These are phyloP conservation scores for Nakazawaea pomicola DNA, from an alignment of 805 yeast genomes.

Conservation along the genomic window DNA sequence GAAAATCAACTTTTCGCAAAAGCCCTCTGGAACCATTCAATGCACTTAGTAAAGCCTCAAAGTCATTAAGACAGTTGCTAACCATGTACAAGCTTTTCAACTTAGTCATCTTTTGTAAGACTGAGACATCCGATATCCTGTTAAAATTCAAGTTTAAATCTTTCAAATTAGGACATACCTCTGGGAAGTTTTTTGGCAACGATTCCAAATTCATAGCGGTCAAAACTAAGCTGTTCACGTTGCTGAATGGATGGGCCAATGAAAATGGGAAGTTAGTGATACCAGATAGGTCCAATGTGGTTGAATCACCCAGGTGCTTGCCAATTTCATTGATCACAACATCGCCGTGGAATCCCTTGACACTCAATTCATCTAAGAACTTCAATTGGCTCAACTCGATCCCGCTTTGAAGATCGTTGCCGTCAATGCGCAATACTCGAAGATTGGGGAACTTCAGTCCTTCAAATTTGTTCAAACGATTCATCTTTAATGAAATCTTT, in stretches of 20 bases:
- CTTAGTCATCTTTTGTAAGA: slow-evolving; percentile 28
- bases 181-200: slow-evolving; percentile 33
- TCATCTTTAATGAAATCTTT: slow-evolving; percentile 33
- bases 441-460: slow-evolving; percentile 31
- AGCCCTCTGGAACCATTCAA: slow-evolving; percentile 26
- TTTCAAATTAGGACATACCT: slow-evolving; percentile 39
- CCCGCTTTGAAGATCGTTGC: slow-evolving; percentile 25
- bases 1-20: slow-evolving; percentile 37
- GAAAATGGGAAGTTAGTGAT: slow-evolving; percentile 19
- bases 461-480: slow-evolving; percentile 29
- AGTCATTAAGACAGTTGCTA: slow-evolving; percentile 37
- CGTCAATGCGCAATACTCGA: slow-evolving; percentile 41
- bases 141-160: slow-evolving; percentile 50
- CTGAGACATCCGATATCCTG: slow-evolving; percentile 30
- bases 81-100: slow-evolving; percentile 37
- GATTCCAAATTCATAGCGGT: slow-evolving; percentile 39
- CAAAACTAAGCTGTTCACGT: slow-evolving; percentile 35
- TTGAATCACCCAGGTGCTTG: slow-evolving; percentile 22
- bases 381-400: slow-evolving; percentile 25
- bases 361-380: slow-evolving; percentile 37
- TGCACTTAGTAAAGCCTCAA: slow-evolving; percentile 29
- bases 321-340: slow-evolving; percentile 20
- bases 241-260: slow-evolving; percentile 22
- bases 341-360: slow-evolving; percentile 29
- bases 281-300: slow-evolving; percentile 35